Evolutionary conservation across 1,284 basidiomycete genomes (phyloP).

Genomic region (Boletus sp.): DNA sequence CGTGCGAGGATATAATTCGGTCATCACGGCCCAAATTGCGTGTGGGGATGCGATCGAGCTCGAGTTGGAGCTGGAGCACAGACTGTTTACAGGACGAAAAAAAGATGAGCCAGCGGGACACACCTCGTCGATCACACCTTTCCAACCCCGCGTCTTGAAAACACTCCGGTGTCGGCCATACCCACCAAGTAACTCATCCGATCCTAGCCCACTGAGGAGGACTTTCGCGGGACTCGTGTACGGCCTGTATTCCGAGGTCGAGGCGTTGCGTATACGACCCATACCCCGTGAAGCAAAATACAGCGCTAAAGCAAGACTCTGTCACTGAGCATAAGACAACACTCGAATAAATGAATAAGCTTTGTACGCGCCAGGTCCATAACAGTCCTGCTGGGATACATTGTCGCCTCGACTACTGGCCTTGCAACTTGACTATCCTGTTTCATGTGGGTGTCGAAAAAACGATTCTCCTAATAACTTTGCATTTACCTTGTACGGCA

Average conservation of each 20-base stretch:
- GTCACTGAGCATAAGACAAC: constrained; percentile 10
- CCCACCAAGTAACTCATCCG: constrained; percentile 93
- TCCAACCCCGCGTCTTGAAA: constrained; percentile 66
- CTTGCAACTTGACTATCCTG: constrained; percentile 66
- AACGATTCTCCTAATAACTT: neutral
- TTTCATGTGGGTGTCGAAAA: constrained; percentile 8
- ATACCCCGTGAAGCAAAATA: constrained; percentile 87
- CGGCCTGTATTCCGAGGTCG: constrained; percentile 33
- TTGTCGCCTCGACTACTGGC: constrained; percentile 61
- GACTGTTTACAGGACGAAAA: neutral
- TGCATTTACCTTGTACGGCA: constrained; percentile 68
- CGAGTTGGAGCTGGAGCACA: constrained; percentile 74
- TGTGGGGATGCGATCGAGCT: constrained; percentile 85
- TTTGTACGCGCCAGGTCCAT: constrained; percentile 79
- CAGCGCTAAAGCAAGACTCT: constrained; percentile 89
- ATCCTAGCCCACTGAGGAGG: constrained; percentile 87
- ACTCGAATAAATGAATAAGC: neutral
- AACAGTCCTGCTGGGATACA: constrained; percentile 80
- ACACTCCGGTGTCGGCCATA: constrained; percentile 88
- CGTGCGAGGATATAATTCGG: constrained; percentile 83
- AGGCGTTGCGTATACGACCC: constrained; percentile 49
- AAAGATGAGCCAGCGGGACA: neutral
- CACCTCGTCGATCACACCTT: constrained; percentile 78
- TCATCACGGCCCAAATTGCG: constrained; percentile 95
- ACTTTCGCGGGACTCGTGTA: constrained; percentile 81